These are phyloP conservation scores for Xanthoconium purpureum DNA, from an alignment of 768 basidiomycete genomes.

Conservation along the genomic window DNA sequence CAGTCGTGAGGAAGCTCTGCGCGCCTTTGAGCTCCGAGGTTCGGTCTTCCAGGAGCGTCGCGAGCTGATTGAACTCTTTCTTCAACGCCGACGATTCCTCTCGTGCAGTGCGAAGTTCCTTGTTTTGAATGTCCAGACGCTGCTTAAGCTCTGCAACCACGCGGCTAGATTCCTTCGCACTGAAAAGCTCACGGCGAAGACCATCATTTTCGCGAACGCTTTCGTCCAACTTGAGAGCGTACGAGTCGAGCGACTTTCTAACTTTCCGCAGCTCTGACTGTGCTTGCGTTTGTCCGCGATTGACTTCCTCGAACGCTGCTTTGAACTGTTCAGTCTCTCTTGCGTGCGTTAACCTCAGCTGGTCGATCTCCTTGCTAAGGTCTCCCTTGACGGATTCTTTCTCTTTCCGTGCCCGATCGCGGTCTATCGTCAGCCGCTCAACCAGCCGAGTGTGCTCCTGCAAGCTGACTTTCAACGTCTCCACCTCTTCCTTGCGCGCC, in stretches of 20 bases:
- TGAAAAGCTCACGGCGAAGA: constrained; percentile 16
- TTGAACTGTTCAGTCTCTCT: constrained; percentile 17
- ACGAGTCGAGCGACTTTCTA: constrained; percentile 19
- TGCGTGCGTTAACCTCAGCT: constrained; percentile 11
- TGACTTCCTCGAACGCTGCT: constrained; percentile 26
- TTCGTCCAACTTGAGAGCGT: constrained; percentile 18
- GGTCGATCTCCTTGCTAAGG: constrained; percentile 24
- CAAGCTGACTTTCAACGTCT: constrained; percentile 14
- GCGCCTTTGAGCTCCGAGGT: constrained; percentile 44
- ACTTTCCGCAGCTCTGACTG: constrained; percentile 22
- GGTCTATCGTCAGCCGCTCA: constrained; percentile 20
- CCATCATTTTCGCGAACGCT: constrained; percentile 15
- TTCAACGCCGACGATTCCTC: constrained; percentile 29
- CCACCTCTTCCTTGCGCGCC: constrained; percentile 12
- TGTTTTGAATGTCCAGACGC: constrained; percentile 18
- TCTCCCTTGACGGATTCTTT: constrained; percentile 15
- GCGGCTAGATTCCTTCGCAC: constrained; percentile 11
- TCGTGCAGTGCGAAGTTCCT: constrained; percentile 20
- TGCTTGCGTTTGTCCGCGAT: constrained; percentile 16
- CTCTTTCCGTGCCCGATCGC: constrained; percentile 26
- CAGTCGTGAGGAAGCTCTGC: constrained; percentile 44
- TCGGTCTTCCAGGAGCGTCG: constrained; percentile 37
- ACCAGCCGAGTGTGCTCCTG: constrained; percentile 20
- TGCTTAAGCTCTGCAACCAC: constrained; percentile 12
- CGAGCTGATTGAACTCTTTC: constrained; percentile 28